phyloP scores from a whole-genome alignment of 495 filamentous ascomycete genomes.

The Aspergillus cavernicola region DNA sequence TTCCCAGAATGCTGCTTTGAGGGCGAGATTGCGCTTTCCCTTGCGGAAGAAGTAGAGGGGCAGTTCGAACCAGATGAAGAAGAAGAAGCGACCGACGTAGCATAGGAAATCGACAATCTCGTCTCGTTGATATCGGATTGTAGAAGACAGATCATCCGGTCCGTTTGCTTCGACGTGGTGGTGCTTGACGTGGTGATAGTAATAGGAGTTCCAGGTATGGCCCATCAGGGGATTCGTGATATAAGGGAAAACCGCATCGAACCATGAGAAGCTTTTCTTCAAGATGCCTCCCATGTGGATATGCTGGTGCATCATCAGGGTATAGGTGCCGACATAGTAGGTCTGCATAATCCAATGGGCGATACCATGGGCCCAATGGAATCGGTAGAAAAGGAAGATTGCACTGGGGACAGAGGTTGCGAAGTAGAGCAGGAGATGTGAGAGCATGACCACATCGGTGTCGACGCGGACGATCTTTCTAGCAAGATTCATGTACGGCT shows the following conservation, averaged over 20 bases:
- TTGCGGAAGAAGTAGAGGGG: conserved; percentile 67
- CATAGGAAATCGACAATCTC: conserved; percentile 55
- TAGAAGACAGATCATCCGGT: conserved; percentile 69
- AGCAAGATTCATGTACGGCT: conserved; percentile 55
- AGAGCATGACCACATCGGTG: conserved; percentile 73
- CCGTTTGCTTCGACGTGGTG: conserved; percentile 83
- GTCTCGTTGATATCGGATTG: conserved; percentile 74
- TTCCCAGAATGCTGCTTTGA: conserved; percentile 56
- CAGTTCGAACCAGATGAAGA: conserved; percentile 69
- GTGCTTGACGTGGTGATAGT: conserved; percentile 80
- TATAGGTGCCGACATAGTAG: conserved; percentile 68
- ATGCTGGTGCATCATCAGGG: conserved; percentile 78
- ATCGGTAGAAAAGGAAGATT: conserved; percentile 57
- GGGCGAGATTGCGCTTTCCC: conserved; percentile 45
- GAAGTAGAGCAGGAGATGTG: conserved; percentile 70
- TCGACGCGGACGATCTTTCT: conserved; percentile 50
- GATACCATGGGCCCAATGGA: conserved; percentile 61
- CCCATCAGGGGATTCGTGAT: conserved; percentile 71
- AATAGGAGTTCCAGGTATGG: conserved; percentile 82
- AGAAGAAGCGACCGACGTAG: conserved; percentile 69
- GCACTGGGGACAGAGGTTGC: conserved; percentile 65
- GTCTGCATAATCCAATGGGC: conserved; percentile 58
- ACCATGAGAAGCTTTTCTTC: conserved; percentile 38
- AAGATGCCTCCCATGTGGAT: conserved; percentile 74
- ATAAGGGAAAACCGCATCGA: conserved; percentile 68